A percentile compares a stretch with the other conserved stretches of the same genome.
phyloP scores from a whole-genome alignment of 2,329 filamentous ascomycete species.

The Didymella lethalis region DNA sequence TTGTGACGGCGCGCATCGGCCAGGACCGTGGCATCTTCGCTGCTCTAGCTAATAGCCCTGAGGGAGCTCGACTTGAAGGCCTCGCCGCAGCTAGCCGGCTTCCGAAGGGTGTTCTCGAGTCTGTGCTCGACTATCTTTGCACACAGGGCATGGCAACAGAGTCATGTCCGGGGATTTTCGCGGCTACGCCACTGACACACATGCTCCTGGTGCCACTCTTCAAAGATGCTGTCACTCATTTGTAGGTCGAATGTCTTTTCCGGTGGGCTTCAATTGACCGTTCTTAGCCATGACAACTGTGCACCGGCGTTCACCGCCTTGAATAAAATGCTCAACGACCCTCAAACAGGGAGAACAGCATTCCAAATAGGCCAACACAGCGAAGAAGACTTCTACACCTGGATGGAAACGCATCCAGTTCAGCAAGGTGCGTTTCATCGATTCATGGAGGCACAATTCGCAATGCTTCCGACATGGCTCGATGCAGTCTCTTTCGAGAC shows the following conservation, averaged over 20 bases:
- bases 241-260: background rate
- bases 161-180: background rate
- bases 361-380: slow-evolving; percentile 11
- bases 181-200: slow-evolving; percentile 12
- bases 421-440: slow-evolving; percentile 17
- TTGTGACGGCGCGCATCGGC: slow-evolving; percentile 12
- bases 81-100: background rate
- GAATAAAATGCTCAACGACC: background rate
- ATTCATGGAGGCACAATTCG: slow-evolving; percentile 11
- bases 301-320: slow-evolving; percentile 10
- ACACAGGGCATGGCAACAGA: slow-evolving; percentile 9
- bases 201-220: slow-evolving; percentile 15
- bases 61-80: background rate
- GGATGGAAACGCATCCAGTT: slow-evolving; percentile 12
- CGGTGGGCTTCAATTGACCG: background rate
- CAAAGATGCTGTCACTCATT: slow-evolving; percentile 15
- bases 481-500: slow-evolving; percentile 13
- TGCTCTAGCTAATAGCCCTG: background rate
- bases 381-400: slow-evolving; percentile 14
- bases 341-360: background rate
- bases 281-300: slow-evolving; percentile 12
- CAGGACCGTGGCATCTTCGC: slow-evolving; percentile 12
- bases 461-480: slow-evolving; percentile 5
- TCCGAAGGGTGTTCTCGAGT: slow-evolving; percentile 3
- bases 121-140: slow-evolving; percentile 10